Evolutionary conservation across 352 stramenopile genomes (phyloP).

Genomic region (Globisporangium viniferum): DNA sequence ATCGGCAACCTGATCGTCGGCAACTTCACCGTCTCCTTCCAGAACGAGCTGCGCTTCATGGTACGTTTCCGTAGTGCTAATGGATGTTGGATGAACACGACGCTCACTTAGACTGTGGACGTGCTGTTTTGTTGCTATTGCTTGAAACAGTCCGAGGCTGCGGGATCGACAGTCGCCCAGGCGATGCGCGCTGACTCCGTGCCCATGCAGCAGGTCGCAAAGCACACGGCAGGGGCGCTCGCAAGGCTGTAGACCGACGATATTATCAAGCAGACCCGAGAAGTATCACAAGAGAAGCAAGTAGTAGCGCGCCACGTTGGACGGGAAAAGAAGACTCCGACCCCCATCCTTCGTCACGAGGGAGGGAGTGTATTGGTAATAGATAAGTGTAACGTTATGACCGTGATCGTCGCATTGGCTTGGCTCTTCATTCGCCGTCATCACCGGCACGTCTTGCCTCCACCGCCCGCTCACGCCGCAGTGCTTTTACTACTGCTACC

Average conservation of each 20-base stretch:
- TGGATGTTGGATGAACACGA: background rate
- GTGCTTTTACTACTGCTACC: background rate
- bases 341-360: background rate
- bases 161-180: slow-evolving; percentile 51
- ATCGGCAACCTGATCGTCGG: slow-evolving; percentile 74
- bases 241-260: slow-evolving; percentile 40
- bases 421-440: background rate
- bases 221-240: slow-evolving; percentile 68
- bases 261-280: background rate
- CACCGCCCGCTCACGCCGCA: background rate
- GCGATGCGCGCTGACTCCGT: slow-evolving; percentile 68
- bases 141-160: slow-evolving; percentile 51
- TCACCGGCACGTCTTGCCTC: background rate
- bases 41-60: slow-evolving; percentile 88
- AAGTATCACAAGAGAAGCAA: background rate
- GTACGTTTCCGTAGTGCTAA: slow-evolving; percentile 21
- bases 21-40: slow-evolving; percentile 80
- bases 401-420: background rate
- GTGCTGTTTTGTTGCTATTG: background rate
- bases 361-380: slow-evolving; percentile 3
- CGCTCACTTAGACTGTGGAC: background rate
- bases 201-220: slow-evolving; percentile 67
- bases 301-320: background rate
- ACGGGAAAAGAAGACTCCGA: background rate
- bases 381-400: slow-evolving; percentile 4